Evolutionary conservation across 768 basidiomycete species (phyloP).

Genomic region (Leccinum arenicola): DNA sequence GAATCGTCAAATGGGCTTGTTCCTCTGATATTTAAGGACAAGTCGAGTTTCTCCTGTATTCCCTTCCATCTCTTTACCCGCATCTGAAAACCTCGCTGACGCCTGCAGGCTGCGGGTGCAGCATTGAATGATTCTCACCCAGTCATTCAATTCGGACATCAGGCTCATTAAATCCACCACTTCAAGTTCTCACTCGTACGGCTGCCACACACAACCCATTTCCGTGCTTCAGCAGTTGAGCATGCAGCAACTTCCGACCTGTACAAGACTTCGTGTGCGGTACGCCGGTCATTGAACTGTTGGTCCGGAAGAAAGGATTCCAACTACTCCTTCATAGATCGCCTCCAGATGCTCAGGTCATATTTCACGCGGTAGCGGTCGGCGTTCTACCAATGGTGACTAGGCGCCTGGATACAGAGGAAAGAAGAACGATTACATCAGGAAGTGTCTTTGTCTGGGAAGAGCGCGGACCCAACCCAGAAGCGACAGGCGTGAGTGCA

Average conservation of each 20-base stretch:
- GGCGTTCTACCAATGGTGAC: constrained; percentile 62
- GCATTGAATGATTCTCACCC: constrained; percentile 28
- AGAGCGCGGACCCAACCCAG: constrained; percentile 66
- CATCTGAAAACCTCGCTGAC: constrained; percentile 8
- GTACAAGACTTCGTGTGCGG: constrained; percentile 56
- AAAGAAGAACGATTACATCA: constrained; percentile 64
- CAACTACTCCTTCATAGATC: constrained; percentile 34
- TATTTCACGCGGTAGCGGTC: constrained; percentile 70
- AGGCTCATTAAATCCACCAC: constrained; percentile 29
- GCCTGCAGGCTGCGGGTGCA: constrained; percentile 19
- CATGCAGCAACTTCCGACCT: constrained; percentile 67
- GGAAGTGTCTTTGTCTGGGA: constrained; percentile 85
- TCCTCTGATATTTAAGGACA: constrained; percentile 31
- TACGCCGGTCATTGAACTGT: constrained; percentile 10
- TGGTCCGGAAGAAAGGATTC: background rate
- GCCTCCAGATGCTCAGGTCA: constrained; percentile 63
- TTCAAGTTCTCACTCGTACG: constrained; percentile 21
- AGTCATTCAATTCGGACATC: constrained; percentile 17
- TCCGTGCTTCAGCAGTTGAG: constrained; percentile 13
- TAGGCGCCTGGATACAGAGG: constrained; percentile 72
- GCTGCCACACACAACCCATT: constrained; percentile 16
- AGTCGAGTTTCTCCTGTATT: constrained; percentile 12
- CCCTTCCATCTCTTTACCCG: background rate
- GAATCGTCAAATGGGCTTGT: constrained; percentile 18
- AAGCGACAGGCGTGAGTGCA: constrained; percentile 58